Evolutionary conservation across 257 asterid species (phyloP), one percentile per base, ranked within the genome.

Genomic region (Catharanthus roseus): DNA sequence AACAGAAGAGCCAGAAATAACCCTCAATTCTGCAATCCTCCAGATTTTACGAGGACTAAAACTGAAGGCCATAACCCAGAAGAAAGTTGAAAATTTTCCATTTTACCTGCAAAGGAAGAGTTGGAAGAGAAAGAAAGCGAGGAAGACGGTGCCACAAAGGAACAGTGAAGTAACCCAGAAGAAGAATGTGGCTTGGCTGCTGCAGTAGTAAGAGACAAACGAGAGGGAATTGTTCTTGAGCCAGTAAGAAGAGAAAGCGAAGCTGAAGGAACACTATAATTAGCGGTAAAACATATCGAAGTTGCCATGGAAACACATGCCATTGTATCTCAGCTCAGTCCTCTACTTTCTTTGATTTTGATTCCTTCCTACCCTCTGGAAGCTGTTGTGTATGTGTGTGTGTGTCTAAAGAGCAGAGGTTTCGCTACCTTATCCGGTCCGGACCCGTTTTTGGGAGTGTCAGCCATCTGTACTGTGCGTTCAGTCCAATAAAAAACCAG

Each of bases 251-350:
- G 81, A 28, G 88, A 77, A 23, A 88, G 85, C 10, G 97, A 91
- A 80, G 96, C 93, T 38, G 90, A 83, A 39, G 95, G 88, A 12
- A 68, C 62, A 44, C 34, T 10, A 10, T 67, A 38, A 70, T 72
- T 70, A 33, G 64, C 56, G 63, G 68, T 8, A 50, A 79, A 50
- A 67, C 44, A 71, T 23, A 55, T 44, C 67, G 54, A 77, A 31
- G 81, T 77, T 18, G 83, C 90, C 83, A 82, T 75, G 72, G 97
- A 82, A 75, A 89, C 41, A 53, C 76, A 82, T 47, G 96, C 96
- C 96, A 89, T 91, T 79, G 58, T 8, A 13, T 41, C 19, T n/a
- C n/a, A n/a, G n/a, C n/a, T n/a, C n/a, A n/a, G n/a, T n/a, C n/a
- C n/a, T n/a, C n/a, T n/a, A n/a, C n/a, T n/a, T n/a, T n/a, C n/a